Evolutionary conservation across 2,329 filamentous ascomycete species (phyloP).

Genomic region (Scortechinia acanthostroma): DNA sequence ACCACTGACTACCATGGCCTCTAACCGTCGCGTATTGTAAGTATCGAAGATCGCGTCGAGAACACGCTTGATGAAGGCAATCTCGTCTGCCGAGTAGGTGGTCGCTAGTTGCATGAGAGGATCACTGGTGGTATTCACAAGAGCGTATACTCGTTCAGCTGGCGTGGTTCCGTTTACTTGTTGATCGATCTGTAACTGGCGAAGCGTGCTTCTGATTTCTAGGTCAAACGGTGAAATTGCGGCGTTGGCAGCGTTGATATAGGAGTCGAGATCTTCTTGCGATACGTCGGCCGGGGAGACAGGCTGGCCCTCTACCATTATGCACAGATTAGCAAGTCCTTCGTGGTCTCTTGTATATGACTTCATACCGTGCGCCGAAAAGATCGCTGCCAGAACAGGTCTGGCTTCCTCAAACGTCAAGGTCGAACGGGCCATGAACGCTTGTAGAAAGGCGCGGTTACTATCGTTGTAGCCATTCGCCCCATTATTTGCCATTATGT

Average conservation of each 20-base stretch:
- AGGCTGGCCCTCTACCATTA: constrained; percentile 20
- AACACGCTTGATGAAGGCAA: constrained; percentile 56
- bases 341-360: too few species aligned
- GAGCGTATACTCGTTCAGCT: constrained; percentile 29
- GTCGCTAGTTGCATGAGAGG: constrained; percentile 60
- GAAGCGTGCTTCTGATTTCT: constrained; percentile 48
- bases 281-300: constrained; percentile 23
- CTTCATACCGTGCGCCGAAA: constrained; percentile 22
- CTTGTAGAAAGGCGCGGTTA: constrained; percentile 61
- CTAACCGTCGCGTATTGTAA: constrained; percentile 43
- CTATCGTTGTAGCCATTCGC: constrained; percentile 37
- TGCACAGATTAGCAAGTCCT: too few species aligned
- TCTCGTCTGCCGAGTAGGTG: constrained; percentile 52
- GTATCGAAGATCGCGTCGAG: constrained; percentile 63
- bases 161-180: neutral
- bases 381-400: constrained; percentile 50
- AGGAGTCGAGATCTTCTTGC: constrained; percentile 39
- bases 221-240: constrained; percentile 54
- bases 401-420: constrained; percentile 50
- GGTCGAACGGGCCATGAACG: constrained; percentile 50
- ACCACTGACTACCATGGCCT: constrained; percentile 49
- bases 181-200: constrained; percentile 37
- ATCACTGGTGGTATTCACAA: constrained; percentile 61
- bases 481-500: neutral
- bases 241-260: constrained; percentile 45